Base-by-base conservation (phyloP, 495 filamentous ascomycete genomes). In the Pyrenopolyporus hunteri region DNA sequence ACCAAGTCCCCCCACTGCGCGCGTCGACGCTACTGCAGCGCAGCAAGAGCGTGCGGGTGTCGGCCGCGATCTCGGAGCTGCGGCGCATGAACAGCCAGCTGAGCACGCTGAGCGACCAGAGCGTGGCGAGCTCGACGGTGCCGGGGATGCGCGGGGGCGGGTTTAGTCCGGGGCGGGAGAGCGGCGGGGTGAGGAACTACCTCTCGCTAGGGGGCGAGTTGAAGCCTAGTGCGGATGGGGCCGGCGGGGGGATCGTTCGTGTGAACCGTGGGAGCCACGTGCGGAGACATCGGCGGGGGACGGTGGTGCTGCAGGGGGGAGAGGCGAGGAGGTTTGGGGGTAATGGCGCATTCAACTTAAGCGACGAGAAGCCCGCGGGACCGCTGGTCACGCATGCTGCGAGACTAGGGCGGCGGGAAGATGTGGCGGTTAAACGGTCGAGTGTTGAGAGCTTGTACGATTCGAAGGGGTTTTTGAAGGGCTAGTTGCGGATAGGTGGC, bases 381-480 rank as follows among this genome's bases (percentile, higher is more conserved):
- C 37, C 57, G 17, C 25, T 59, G 44, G 7, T 51, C 33, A 65
- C 57, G 7, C 51, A 46, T 4, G 52, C 49, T 1, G 9, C 59
- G 25, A 58, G 57, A 20, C 40, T 65, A 22, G 55, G 14, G 35
- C 57, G 50, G 3, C 57, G 50, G 3, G 50, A 51, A 32, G 51
- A 61, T 20, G 29, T 49, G 28, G n/a, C 26, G 5, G 23, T 29
- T 0, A 63, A 56, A n/a, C 55, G 56, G 16, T 35, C 14, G 16
- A 72, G 67, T 14, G 35, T 59, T 9, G 61, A 72, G 17, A 74
- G 69, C 43, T 37, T 73, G 39, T 80, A 78, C 61, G 77, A 80
- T 64, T 44, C 71, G 33, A 71, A 77, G 22, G 78, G 78, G 9
- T 80, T 80, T 52, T 45, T 80, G 65, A 73, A 66, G 49, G 68